A percentile compares a stretch with the other conserved stretches of the same genome.
Evolutionary conservation across 1,139 yeast species (phyloP).

Genomic region (Arxiozyma telluris): DNA sequence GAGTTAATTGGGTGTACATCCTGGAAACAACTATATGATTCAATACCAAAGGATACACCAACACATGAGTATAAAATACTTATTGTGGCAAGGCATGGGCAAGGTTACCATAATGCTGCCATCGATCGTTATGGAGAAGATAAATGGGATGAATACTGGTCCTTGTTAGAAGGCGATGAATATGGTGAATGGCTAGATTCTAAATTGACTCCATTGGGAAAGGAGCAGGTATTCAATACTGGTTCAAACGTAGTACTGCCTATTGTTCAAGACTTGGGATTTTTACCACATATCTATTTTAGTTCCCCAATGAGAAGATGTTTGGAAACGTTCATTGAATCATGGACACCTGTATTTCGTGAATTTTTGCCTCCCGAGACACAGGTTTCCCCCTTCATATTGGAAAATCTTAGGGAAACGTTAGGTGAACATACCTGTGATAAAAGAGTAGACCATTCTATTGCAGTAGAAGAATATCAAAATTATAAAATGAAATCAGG

Average conservation of each 20-base stretch:
- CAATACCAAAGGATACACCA: constrained; percentile 18
- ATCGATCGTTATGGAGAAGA: constrained; percentile 47
- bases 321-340: constrained; percentile 44
- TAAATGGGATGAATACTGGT: constrained; percentile 55
- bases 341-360: constrained; percentile 45
- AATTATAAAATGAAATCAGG: constrained; percentile 11
- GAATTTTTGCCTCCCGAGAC: background rate
- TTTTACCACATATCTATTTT: constrained; percentile 47
- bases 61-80: constrained; percentile 39
- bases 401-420: constrained; percentile 57
- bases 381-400: constrained; percentile 24
- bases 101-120: constrained; percentile 65
- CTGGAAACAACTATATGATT: constrained; percentile 39
- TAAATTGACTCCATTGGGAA: constrained; percentile 48
- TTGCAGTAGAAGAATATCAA: constrained; percentile 17
- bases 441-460: constrained; percentile 34
- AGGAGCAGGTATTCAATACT: constrained; percentile 41
- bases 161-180: constrained; percentile 35
- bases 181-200: constrained; percentile 27
- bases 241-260: constrained; percentile 38
- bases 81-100: constrained; percentile 67
- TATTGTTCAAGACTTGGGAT: constrained; percentile 37
- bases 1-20: constrained; percentile 35
- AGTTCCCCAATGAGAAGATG: constrained; percentile 62
- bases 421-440: constrained; percentile 65